Conservation (phyloP, 2,329 filamentous ascomycete species). For the Xylaria sp. region DNA sequence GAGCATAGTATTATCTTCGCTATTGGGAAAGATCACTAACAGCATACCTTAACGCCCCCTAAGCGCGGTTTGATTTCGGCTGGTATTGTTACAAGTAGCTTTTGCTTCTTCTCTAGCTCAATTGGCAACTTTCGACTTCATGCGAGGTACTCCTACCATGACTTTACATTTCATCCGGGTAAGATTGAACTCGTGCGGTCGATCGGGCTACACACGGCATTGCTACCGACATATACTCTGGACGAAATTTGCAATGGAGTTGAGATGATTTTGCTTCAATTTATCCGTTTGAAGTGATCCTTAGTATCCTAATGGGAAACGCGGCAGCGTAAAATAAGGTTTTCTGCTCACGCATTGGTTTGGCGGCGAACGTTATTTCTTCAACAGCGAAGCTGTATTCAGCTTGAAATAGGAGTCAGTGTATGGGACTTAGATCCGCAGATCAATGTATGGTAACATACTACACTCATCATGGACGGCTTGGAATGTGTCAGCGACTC, state of each 20-base stretch:
- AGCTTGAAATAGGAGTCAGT: slow-evolving; percentile 35
- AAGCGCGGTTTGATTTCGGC: too few relatives aligned
- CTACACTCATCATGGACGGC: slow-evolving; percentile 63
- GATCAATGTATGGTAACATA: slow-evolving; percentile 45
- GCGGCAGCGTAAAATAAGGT: slow-evolving; percentile 52
- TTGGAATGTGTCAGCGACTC: slow-evolving; percentile 66
- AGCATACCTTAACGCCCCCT: neutral
- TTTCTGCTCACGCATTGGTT: slow-evolving; percentile 48
- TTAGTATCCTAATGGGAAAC: slow-evolving; percentile 39
- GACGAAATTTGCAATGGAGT: neutral
- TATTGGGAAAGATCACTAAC: neutral
- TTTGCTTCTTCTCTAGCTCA: neutral
- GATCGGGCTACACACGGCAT: neutral
- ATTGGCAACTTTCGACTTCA: neutral
- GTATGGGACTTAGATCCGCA: neutral
- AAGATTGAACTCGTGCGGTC: too few relatives aligned
- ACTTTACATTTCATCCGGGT: neutral
- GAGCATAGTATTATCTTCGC: neutral
- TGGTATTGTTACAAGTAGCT: too few relatives aligned
- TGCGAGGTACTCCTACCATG: neutral
- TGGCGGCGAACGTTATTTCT: slow-evolving; percentile 49
- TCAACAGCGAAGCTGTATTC: slow-evolving; percentile 44
- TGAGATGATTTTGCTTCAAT: neutral
- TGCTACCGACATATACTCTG: neutral
- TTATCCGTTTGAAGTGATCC: slow-evolving; percentile 26